Evolutionary conservation across 371 early-diverging fungal genomes (phyloP).

Genomic region (Dinochytrium kinnereticum): DNA sequence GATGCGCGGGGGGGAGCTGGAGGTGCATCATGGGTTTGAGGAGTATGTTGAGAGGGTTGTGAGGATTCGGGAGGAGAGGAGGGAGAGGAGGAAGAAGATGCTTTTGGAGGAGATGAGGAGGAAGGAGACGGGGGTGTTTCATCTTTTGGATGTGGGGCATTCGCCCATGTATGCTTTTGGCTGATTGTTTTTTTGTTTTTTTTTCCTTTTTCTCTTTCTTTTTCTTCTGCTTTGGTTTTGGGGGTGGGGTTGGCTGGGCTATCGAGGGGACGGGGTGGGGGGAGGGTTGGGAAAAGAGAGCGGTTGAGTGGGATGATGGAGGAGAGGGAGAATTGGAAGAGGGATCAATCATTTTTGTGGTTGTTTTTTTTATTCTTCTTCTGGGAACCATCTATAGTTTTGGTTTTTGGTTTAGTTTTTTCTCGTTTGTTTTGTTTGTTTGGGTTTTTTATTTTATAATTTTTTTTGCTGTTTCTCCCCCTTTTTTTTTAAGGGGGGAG

Average conservation of each 20-base stretch:
- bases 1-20: not conserved
- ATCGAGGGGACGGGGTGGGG: no score
- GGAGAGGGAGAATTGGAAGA: no score
- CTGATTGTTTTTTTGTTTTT: not conserved
- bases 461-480: no score
- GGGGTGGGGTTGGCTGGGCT: not conserved
- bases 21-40: slow-evolving; percentile 15
- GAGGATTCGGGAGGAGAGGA: slow-evolving; percentile 10
- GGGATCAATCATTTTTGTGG: no score
- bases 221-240: not conserved
- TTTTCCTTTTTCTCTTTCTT: not conserved
- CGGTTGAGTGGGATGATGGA: no score
- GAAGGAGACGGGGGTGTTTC: not conserved
- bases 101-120: not conserved
- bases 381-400: no score
- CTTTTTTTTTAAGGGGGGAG: no score
- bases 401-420: no score
- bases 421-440: no score
- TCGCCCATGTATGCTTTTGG: slow-evolving; percentile 16
- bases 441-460: no score
- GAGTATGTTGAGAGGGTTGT: slow-evolving; percentile 7
- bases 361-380: no score
- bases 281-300: no score
- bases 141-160: not conserved
- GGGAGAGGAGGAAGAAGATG: not conserved